phyloP scores from a whole-genome alignment of 208 protist species.

The Crithidia acanthocephali region DNA sequence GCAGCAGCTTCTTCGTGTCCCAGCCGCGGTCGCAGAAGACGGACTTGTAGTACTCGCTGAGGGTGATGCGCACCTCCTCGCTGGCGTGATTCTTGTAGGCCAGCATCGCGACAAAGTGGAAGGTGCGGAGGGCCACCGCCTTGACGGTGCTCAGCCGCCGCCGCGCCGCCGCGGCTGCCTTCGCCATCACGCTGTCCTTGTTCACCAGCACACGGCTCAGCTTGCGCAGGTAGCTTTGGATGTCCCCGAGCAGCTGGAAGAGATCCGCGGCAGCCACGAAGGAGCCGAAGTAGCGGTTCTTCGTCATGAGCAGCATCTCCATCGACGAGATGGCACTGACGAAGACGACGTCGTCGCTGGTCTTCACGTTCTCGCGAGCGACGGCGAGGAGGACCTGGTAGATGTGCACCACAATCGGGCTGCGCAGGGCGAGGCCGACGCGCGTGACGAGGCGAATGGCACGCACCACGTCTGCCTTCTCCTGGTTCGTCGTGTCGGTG shows the following conservation, averaged over 20 bases:
- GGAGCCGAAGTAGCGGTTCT: constrained; percentile 85
- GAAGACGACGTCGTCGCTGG: constrained; percentile 82
- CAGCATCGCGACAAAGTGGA: constrained; percentile 86
- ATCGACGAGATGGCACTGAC: constrained; percentile 59
- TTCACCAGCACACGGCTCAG: constrained; percentile 52
- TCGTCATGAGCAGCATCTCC: constrained; percentile 77
- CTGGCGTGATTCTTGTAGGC: constrained; percentile 89
- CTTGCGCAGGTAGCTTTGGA: constrained; percentile 91
- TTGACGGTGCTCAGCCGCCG: constrained; percentile 74
- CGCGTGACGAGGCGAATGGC: constrained; percentile 71
- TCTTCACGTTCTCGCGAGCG: constrained; percentile 82
- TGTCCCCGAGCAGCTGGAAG: constrained; percentile 86
- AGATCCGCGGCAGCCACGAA: constrained; percentile 72
- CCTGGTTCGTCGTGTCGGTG: constrained; percentile 69
- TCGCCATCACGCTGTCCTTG: constrained; percentile 48
- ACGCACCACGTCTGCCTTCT: constrained; percentile 83
- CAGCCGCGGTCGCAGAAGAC: constrained; percentile 91
- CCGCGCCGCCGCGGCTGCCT: constrained; percentile 53
- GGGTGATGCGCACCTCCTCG: constrained; percentile 82
- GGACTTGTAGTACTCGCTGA: constrained; percentile 89
- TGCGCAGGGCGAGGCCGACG: constrained; percentile 69
- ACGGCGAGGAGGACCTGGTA: constrained; percentile 90
- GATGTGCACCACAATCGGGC: constrained; percentile 73
- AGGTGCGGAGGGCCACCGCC: constrained; percentile 62
- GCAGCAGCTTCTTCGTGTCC: constrained; percentile 76